Evolutionary conservation across 192 early-diverging fungal species (phyloP), one percentile per base, ranked within the genome.

Genomic region (Thamnidium elegans): DNA sequence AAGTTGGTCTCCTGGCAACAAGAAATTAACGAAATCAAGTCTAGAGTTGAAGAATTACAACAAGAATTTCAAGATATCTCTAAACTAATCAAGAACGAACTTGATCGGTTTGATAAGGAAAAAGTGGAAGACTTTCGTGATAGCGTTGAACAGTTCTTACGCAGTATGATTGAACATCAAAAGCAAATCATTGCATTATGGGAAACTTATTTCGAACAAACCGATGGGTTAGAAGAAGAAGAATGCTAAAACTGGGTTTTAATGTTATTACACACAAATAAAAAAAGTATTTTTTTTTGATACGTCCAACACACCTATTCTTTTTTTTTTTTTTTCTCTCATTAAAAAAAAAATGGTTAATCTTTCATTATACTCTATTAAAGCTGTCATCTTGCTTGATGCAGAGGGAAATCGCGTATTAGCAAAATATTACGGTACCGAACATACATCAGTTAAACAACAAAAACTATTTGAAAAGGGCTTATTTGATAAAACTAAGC

Each of bases 391-490:
- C 56, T 79, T 99, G 63, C 86, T 97, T 62, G 96, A 99, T 80
- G 79, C 86, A 65, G 90, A 94, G 14, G 96, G 96, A 39, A 92
- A 93, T 69, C 89, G 95, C 50, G 81, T 99, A 7, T 76, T 97
- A 39, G 86, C 94, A 20, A 99, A 99, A 72, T 99, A 97, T 84
- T 99, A 94, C 79, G 79, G 76, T 19, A 42, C 21, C 46, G 68
- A 71, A 23, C 45, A 70, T 36, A 77, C 81, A 15, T 81, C 80
- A 7, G 14, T 74, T 14, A 96, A 95, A 73, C 92, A 95, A 63
- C 94, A 95, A 75, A 89, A 87, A 54, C 86, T 84, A 23, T 94
- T 99, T 75, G 96, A 99, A 71, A 92, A 90, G 70, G 85, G 87
- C 19, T 79, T 99, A 60, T 96, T 93, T 71, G 88, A 88, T 53